Base-by-base conservation (phyloP, 305 asterid species). In the Solanum hybrid region DNA sequence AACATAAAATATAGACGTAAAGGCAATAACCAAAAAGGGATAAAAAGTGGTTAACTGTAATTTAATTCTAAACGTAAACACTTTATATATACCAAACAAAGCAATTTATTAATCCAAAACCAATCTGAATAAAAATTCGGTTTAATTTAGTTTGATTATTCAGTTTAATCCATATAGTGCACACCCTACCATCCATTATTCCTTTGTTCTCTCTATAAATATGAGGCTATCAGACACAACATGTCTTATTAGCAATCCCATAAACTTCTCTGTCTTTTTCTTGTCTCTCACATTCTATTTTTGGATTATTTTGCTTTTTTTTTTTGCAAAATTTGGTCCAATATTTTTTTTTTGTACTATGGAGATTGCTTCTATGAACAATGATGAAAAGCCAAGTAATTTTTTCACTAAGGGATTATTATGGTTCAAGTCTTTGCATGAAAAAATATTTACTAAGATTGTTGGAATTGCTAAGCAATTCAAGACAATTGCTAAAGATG, bases 401-500 rank as follows among this genome's bases (percentile, higher is more conserved):
- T 3, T 83, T 33, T 91, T 92, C 18, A 26, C 73, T 8, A 86
- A 90, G 87, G 90, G 88, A 85, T 84, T 92, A 92, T 69, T 90
- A 89, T 89, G 94, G 93, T 8, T 93, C 26, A 94, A 91, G 90
- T 92, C 77, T 33, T 57, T 94, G 40, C 31, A 67, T 26, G 4
- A 86, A 51, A 93, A 82, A 28, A 77, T 90, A 64, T 12, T 91
- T 86, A 51, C 89, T 3, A 92, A 93, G 86, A 8, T 94, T 28
- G 91, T 76, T 31, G 94, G 69, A 18, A 77, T 91, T 78, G 93
- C 90, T 11, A 64, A 57, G 73, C 93, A 91, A 31, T 86, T 91
- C 12, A 93, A 88, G 88, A 93, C 91, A 87, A 88, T 92, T 3
- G 97, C 94, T 11, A 88, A 86, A 51, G 98, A 96, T 40, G 98